phyloP scores from a whole-genome alignment of 441 rosid genomes.

The Pelargonium myrrhifolium region DNA sequence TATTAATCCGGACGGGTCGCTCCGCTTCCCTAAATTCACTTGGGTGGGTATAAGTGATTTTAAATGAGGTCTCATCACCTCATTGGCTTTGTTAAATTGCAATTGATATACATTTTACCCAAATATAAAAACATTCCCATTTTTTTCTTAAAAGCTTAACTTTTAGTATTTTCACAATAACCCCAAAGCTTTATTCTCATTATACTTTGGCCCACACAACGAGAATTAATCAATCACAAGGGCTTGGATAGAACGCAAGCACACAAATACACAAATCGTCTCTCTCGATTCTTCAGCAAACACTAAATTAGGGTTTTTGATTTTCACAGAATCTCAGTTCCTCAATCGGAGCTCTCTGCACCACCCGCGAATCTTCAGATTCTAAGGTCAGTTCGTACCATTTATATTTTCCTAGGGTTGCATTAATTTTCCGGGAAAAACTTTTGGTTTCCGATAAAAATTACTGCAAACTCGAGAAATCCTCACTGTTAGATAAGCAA shows the following conservation, averaged over 20 bases:
- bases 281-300: neutral
- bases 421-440: neutral
- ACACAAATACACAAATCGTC: neutral
- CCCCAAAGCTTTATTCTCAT: neutral
- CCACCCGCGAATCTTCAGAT: neutral
- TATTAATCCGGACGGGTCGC: no score
- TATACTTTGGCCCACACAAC: neutral
- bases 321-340: neutral
- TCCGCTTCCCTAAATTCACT: no score
- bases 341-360: neutral
- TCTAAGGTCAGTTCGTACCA: neutral
- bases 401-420: neutral
- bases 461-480: neutral
- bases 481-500: neutral
- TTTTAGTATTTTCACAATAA: neutral
- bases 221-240: neutral
- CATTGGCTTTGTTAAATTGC: no score
- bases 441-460: neutral
- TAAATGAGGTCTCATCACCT: no score
- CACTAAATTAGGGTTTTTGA: neutral
- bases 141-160: neutral
- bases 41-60: no score
- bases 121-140: no score
- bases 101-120: no score
- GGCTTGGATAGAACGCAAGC: neutral